Evolutionary conservation across 306 rosid genomes (phyloP), one percentile per base, ranked within the genome.

Genomic region (Coriaria nepalensis): DNA sequence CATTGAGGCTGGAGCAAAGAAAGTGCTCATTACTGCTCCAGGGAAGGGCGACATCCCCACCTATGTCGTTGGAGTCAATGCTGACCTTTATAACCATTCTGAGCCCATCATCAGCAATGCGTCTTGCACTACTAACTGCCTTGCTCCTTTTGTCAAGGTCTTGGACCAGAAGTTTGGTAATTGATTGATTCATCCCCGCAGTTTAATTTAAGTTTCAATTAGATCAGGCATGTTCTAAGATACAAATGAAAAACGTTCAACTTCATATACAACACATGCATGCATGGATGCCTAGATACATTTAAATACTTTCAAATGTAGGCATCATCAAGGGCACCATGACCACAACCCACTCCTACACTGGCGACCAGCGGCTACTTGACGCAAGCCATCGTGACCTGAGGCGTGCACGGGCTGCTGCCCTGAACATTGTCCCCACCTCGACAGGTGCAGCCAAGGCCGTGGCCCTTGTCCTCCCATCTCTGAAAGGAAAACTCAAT

Each of bases 371-470:
- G 66, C 75, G 97, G 78, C 87, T 90, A 45, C 94, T 90, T 2
- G 97, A 90, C 37, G 97, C 97, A 12, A 90, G 97, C 76, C 97
- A 90, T 81, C 95, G 97, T 5, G 97, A 90, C 69, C 76, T 90
- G 9, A 73, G 97, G 61, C 86, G 97, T 45, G 95, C 97, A 0
- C 66, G 95, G 29, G 97, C 97, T 4, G 95, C 97, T 6, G 97
- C 97, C 0, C 90, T 90, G 9, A 90, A 90, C 86, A 90, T 84
- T 0, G 97, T 84, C 39, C 97, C 97, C 4, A 90, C 97, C 2
- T 90, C 97, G 12, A 90, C 97, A 0, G 97, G 97, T 49, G 95
- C 97, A n/a, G 97, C 97, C n/a, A 90, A 85, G 70, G 98, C 98
- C 2, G 95, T 90, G 32, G 94, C 98, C 13, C 82, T 90, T 2